Base-by-base conservation (phyloP, 805 yeast genomes). In the Torulaspora maleeae region DNA sequence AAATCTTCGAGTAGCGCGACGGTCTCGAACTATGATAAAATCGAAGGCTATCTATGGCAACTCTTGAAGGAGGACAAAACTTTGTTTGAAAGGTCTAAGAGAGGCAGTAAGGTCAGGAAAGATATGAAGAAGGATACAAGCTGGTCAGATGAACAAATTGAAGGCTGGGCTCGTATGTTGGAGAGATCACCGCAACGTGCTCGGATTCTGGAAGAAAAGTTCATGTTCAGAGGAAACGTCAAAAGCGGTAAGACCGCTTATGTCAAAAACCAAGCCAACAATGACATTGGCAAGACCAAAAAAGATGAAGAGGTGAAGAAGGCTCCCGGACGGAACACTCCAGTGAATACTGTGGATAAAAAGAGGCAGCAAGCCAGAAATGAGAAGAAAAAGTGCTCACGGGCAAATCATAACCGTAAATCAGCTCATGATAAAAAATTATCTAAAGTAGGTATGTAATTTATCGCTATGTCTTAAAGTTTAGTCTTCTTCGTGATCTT, bases 61-160 rank as follows among this genome's bases (percentile, higher is more conserved):
- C 60, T 76, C 7, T 78, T 74, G 59, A 78, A 77, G 51, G 66
- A 72, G 13, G 77, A 81, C 29, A 76, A 76, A 1, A 64, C 61
- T 1, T 63, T 75, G 27, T 75, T 83, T 44, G 75, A 67, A 7
- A 73, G 78, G 47, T 48, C 66, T 0, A 59, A 70, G 9, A 70
- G 96, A 49, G 78, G 78, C 30, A 50, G 81, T 0, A 66, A 69
- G 35, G 64, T 59, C 8, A 71, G 96, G 42, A 65, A 69, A 27
- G 74, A 72, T 20, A 67, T 87, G 59, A 77, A 74, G 51, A 53
- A 61, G 5, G 70, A 71, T 30, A 75, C 82, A 0, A 71, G 71
- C 1, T 88, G 95, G 96, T 72, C 89, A 0, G 90, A 89, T 63
- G 96, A 88, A 58, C 95, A 87, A 61, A 79, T 91, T 38, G 96